Evolutionary conservation across 2,329 filamentous ascomycete genomes (phyloP), one percentile per base, ranked within the genome.

Genomic region (Neonectria ditissima): DNA sequence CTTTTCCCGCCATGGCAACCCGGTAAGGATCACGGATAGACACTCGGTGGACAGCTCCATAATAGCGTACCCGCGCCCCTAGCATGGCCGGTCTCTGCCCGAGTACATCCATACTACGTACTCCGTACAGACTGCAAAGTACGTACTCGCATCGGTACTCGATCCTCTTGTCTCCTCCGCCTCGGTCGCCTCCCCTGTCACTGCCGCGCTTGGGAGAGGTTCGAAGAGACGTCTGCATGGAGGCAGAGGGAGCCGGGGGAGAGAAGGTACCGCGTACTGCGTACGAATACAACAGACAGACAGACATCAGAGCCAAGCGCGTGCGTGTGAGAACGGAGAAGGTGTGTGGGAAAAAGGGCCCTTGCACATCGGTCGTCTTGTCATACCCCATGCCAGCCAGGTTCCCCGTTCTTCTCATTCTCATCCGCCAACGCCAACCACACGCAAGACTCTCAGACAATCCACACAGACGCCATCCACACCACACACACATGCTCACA

Each of bases 31-130:
- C 62, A 68, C 63, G 55, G 47, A 68, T 48, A 63, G 69, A 69
- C 59, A 65, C 50, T 67, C 54, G 65, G 65, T 59, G 55, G 70
- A 69, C 62, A 69, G 68, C 65, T 71, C 69, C 69, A 71, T 71
- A 70, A 51, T 54, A 59, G 45, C 55, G 48, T 52, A 50, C 55
- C 45, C 55, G 55, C 47, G 39, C 55, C 55, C 68, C 68, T 71
- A 69, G 65, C 69, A 64, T 59, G 55, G 68, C 69, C 69, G 61
- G 66, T 60, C 67, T 66, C 65, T 63, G 61, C 39, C 65, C 64
- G 64, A 71, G 59, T 43, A 50, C 53, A 59, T 65, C 58, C 34
- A 16, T 37, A 16, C 32, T 14, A 34, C 32, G 32, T 37, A 37
- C 34, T 37, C 14, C 14, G 34, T 37, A 37, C 14, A 6, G 34